A percentile compares a stretch with the other conserved stretches of the same genome.
phyloP scores from a whole-genome alignment of 371 early-diverging fungal species.

The Mucor mucedo region DNA sequence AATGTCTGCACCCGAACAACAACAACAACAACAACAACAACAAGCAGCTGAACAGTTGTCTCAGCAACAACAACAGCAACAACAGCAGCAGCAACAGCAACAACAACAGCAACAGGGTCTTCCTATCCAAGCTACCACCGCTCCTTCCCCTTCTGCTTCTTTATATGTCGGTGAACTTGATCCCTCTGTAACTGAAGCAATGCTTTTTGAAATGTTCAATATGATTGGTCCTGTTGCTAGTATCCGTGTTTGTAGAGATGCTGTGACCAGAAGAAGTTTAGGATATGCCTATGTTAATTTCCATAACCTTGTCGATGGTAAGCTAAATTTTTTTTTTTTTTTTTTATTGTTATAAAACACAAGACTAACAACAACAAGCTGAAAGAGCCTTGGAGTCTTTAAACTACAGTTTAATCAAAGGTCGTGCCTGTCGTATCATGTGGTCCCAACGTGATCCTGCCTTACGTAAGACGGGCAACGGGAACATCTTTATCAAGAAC shows the following conservation, averaged over 20 bases:
- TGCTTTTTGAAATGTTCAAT: conserved; percentile 96
- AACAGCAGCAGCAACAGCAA: conserved; percentile 13
- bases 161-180: conserved; percentile 92
- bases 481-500: conserved; percentile 99
- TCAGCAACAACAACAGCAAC: conserved; percentile 7
- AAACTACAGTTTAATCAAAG: conserved; percentile 94
- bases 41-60: too few relatives aligned
- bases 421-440: conserved; percentile 97
- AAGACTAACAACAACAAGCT: conserved; percentile 36
- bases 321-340: conserved; percentile 7
- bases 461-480: conserved; percentile 87
- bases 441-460: conserved; percentile 99
- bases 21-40: neutral
- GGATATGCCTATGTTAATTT: conserved; percentile 99
- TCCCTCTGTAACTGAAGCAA: conserved; percentile 93
- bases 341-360: too few relatives aligned
- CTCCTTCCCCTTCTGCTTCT: conserved; percentile 66
- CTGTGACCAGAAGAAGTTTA: conserved; percentile 92
- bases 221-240: conserved; percentile 93
- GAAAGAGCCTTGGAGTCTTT: conserved; percentile 92
- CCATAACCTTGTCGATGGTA: conserved; percentile 75
- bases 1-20: neutral
- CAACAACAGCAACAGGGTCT: conserved; percentile 4
- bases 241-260: conserved; percentile 97
- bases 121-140: conserved; percentile 39